Evolutionary conservation across 768 basidiomycete genomes (phyloP).

Genomic region (Rhizopogon vulgaris): DNA sequence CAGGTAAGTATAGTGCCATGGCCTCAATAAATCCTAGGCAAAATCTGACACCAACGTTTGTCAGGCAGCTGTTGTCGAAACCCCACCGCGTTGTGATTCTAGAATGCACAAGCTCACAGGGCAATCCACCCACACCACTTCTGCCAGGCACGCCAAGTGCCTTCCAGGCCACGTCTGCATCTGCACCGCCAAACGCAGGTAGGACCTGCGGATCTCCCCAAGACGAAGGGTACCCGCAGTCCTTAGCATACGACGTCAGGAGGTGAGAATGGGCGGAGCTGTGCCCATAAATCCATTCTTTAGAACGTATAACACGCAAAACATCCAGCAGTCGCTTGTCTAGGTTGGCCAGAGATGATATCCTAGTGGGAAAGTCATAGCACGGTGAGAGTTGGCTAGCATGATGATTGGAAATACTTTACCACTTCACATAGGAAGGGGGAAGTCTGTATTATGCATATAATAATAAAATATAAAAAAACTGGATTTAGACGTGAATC

Average conservation of each 20-base stretch:
- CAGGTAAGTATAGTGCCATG: constrained; percentile 64
- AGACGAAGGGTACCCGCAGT: constrained; percentile 50
- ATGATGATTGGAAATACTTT: background rate
- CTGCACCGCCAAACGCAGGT: constrained; percentile 56
- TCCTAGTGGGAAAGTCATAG: constrained; percentile 34
- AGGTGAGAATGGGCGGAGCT: constrained; percentile 36
- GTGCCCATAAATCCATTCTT: constrained; percentile 54
- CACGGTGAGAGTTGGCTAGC: background rate
- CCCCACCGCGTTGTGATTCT: constrained; percentile 40
- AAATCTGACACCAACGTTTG: constrained; percentile 51
- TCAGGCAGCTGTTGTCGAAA: constrained; percentile 49
- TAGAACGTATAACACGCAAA: constrained; percentile 47
- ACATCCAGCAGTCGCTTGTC: constrained; percentile 52
- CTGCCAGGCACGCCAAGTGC: constrained; percentile 47
- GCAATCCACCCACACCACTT: constrained; percentile 58
- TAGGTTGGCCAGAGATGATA: constrained; percentile 59
- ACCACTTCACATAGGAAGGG: constrained; percentile 56
- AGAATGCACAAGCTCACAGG: constrained; percentile 72
- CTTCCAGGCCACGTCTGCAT: constrained; percentile 51
- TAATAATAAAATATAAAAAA: constrained; percentile 3
- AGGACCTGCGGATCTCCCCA: constrained; percentile 61
- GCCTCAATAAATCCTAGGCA: constrained; percentile 56
- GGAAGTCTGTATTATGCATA: constrained; percentile 26
- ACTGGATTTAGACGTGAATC: constrained; percentile 1
- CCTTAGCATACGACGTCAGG: constrained; percentile 39